Base-by-base conservation (phyloP, 2,329 filamentous ascomycete genomes). In the Paecilomyces sp. region DNA sequence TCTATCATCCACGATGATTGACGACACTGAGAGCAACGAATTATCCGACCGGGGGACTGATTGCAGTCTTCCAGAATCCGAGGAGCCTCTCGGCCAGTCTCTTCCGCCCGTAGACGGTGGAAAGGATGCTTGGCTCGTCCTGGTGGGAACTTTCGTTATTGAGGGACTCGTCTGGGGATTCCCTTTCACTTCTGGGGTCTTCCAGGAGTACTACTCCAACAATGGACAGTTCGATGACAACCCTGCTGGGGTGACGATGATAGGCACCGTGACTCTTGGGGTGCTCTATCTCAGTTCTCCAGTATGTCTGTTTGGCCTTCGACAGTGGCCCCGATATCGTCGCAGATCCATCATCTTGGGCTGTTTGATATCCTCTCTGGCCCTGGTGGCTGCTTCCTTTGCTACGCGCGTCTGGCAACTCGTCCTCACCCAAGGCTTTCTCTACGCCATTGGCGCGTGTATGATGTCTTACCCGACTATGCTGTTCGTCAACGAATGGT, bases 141-240 rank as follows among this genome's bases (percentile, higher is more conserved):
- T 83, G 2, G 70, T 73, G 11, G 79, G 76, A 0, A 79, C 77
- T 47, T 82, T 80, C 63, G 67, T 79, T 33, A 72, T 83, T 47
- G 80, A 83, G 66, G 77, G 76, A n/a, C 68, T 83, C 1, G 75
- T 83, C 55, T 83, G 80, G 79, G 80, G 79, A 47, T 57, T 57
- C 25, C 28, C 56, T 25, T 57, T 57, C 31, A 51, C 8, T 15
- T 54, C 52, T 28, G 52, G 52, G 15, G 52, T 54, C 7, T 54
- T 54, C 22, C 52, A 54, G 30, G 52, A 54, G 22, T 54, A 28
- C 24, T 54, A 54, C 22, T 28, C 52, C 52, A 54, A 31, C 52
- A 31, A 15, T 15, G 41, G 18, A 9, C 41, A 28, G 9, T 54
- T 54, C 11, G 22, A 28, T 22, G 52, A 54, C 11, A 18, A 54